Conservation (phyloP, 78 protist species). For the Bodo saltans region DNA sequence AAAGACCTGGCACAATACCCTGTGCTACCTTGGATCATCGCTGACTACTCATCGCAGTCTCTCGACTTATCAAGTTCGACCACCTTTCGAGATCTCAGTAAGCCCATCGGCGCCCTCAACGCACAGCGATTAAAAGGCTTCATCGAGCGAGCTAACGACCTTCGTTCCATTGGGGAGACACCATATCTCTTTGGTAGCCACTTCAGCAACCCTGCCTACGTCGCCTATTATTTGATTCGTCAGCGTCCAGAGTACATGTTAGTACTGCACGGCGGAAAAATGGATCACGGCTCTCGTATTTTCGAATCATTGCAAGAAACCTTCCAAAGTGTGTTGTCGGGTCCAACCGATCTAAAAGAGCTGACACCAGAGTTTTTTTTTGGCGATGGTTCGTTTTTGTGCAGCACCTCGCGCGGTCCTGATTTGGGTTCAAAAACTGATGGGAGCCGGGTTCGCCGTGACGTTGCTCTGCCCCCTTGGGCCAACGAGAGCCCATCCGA, state of each 20-base stretch:
- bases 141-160: constrained; percentile 56
- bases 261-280: constrained; percentile 77
- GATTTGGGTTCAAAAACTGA: constrained; percentile 56
- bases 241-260: constrained; percentile 77
- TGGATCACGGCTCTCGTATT: constrained; percentile 83
- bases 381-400: constrained; percentile 53
- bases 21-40: constrained; percentile 72
- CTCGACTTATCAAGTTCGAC: constrained; percentile 42
- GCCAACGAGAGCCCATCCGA: constrained; percentile 61
- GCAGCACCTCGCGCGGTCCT: constrained; percentile 40
- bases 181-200: constrained; percentile 91
- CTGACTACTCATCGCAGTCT: constrained; percentile 37
- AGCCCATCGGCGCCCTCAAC: constrained; percentile 87
- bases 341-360: constrained; percentile 78
- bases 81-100: constrained; percentile 74
- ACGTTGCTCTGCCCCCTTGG: constrained; percentile 95
- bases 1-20: constrained; percentile 87
- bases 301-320: constrained; percentile 76
- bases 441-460: constrained; percentile 32
- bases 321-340: constrained; percentile 54
- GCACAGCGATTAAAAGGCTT: constrained; percentile 56
- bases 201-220: constrained; percentile 87
- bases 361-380: constrained; percentile 84
- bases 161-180: constrained; percentile 38
- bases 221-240: constrained; percentile 82